Evolutionary conservation across 2,329 filamentous ascomycete genomes (phyloP).

Genomic region (Alternaria infectoria): DNA sequence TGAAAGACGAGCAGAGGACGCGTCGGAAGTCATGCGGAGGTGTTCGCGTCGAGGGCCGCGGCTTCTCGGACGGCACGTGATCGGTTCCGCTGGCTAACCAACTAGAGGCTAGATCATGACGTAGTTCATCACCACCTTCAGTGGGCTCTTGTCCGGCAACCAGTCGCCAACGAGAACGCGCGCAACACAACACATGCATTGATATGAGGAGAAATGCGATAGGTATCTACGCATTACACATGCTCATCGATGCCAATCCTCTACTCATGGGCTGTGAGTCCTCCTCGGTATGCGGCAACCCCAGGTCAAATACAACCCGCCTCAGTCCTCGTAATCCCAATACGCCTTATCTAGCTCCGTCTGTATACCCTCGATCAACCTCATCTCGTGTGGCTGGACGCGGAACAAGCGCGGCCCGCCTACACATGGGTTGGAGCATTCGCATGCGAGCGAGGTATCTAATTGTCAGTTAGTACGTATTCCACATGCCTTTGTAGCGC

Average conservation of each 20-base stretch:
- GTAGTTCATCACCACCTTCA: not conserved
- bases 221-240: not conserved
- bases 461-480: not conserved
- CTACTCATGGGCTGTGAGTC: not conserved
- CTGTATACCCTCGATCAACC: constrained; percentile 8
- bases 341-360: constrained; percentile 7
- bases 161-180: too few species aligned
- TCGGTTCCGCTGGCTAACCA: not conserved
- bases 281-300: not conserved
- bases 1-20: not conserved
- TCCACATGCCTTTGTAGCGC: not conserved
- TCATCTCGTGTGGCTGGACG: constrained; percentile 1
- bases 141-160: too few species aligned
- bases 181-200: too few species aligned
- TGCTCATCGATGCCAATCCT: not conserved
- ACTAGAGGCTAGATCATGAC: not conserved
- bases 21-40: not conserved
- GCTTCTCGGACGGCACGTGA: not conserved
- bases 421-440: constrained; percentile 15
- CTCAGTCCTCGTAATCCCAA: constrained; percentile 14
- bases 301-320: not conserved
- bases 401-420: not conserved
- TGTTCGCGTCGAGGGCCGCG: not conserved
- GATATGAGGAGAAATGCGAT: not conserved
- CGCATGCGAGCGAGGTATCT: not conserved